Percentiles rank a stretch among this genome's conserved stretches.
Evolutionary conservation across 202 grass and related monocot genomes (phyloP).

Genomic region (Hordeum pubiflorum): DNA sequence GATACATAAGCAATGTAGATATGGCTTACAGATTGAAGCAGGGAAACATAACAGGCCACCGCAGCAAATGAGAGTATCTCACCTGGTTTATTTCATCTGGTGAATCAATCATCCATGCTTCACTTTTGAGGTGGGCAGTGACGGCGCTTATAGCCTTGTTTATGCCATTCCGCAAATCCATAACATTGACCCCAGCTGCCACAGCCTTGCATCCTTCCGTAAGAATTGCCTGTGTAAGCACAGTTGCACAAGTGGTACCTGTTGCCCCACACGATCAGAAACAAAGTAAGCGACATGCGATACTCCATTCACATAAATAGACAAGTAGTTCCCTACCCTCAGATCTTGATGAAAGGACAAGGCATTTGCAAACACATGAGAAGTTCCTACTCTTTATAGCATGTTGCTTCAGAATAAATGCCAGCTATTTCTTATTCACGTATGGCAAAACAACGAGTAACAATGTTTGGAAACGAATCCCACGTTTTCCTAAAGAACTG

Average conservation of each 20-base stretch:
- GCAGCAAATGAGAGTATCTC: not conserved
- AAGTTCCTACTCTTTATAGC: not conserved
- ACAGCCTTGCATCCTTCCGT: slow-evolving; percentile 89
- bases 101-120: slow-evolving; percentile 73
- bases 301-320: not conserved
- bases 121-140: slow-evolving; percentile 62
- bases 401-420: not conserved
- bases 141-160: slow-evolving; percentile 77
- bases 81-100: slow-evolving; percentile 95
- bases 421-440: not conserved
- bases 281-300: slow-evolving; percentile 2
- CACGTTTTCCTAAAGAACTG: not conserved
- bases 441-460: not conserved
- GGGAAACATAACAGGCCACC: not conserved
- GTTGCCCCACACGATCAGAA: slow-evolving; percentile 32
- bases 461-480: not conserved
- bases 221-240: slow-evolving; percentile 89
- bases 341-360: not conserved
- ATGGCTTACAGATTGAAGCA: not conserved
- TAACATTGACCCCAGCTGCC: slow-evolving; percentile 77
- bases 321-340: not conserved
- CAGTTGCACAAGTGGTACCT: slow-evolving; percentile 96
- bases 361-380: not conserved
- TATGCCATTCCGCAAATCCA: slow-evolving; percentile 82
- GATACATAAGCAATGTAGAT: slow-evolving; percentile 11